Evolutionary conservation across 139 green algal species (phyloP), one percentile per base, ranked within the genome.

Genomic region (Volvox reticuliferus): DNA sequence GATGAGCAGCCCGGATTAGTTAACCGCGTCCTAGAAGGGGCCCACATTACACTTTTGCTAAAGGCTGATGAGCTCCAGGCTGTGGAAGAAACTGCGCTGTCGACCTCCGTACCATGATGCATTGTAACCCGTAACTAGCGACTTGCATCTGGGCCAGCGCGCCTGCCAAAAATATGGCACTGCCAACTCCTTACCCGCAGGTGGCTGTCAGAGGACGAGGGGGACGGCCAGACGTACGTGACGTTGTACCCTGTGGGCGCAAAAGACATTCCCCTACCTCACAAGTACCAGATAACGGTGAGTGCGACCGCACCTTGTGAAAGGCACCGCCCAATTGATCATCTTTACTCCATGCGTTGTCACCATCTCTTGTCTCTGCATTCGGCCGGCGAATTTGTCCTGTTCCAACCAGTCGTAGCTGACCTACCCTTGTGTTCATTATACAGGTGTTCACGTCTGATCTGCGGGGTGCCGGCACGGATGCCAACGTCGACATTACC

Each of bases 401-500:
- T 9, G 44, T 55, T n/a, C n/a, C n/a, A n/a, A n/a, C n/a, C n/a
- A 55, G 44, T 55, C 44, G 9, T 55, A 9, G 44, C 44, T 55
- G 44, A 5, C 44, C 44, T 9, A 12, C 24, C 65, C 65, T 3
- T 16, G 21, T 73, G 21, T 16, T 24, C 16, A 5, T 33, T 0
- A 14, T 91, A 79, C 73, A 91, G 89, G 91, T 95, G 22, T 91
- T 93, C 92, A 95, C 93, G 0, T 92, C 86, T 2, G 93, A 95
- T 77, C 90, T 94, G 37, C 67, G 89, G 0, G 93, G 94, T 2
- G 94, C 94, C 0, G 93, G 93, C n/a, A 95, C 94, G 21, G 94
- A 96, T 44, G 92, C 92, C 30, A 95, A 95, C 76, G 93, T 96
- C 35, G 91, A 91, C 88, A 91, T 95, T 26, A 89, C 55, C 2